Evolutionary conservation across 768 basidiomycete genomes (phyloP).

Genomic region (Paxillus ammoniavirescens): DNA sequence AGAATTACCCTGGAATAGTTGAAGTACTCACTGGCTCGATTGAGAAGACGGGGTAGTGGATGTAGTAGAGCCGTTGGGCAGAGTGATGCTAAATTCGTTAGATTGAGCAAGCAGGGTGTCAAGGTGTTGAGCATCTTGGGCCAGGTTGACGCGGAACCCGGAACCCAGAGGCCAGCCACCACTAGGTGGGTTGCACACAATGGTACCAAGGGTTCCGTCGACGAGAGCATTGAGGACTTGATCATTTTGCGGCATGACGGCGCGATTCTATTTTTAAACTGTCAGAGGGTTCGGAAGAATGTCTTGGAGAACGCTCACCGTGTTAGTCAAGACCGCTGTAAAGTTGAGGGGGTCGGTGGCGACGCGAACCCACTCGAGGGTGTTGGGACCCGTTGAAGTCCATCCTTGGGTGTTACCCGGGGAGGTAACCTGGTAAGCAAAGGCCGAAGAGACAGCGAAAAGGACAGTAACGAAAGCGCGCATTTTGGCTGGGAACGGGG

Average conservation of each 20-base stretch:
- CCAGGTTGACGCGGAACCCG: slow-evolving; percentile 73
- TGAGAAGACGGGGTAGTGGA: slow-evolving; percentile 11
- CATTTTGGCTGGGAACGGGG: slow-evolving; percentile 36
- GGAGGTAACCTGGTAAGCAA: slow-evolving; percentile 61
- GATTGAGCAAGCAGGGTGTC: slow-evolving; percentile 72
- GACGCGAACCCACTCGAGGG: slow-evolving; percentile 63
- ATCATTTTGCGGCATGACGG: slow-evolving; percentile 27
- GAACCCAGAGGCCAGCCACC: slow-evolving; percentile 64
- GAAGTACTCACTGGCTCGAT: slow-evolving; percentile 16
- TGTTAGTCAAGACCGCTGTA: slow-evolving; percentile 64
- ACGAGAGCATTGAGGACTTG: slow-evolving; percentile 59
- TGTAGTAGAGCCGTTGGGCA: slow-evolving; percentile 12
- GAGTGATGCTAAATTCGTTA: slow-evolving; percentile 50
- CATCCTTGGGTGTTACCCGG: slow-evolving; percentile 52
- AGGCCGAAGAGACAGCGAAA: slow-evolving; percentile 51
- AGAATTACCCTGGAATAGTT: neutral
- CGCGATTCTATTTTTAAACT: slow-evolving; percentile 31
- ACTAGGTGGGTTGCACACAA: slow-evolving; percentile 51
- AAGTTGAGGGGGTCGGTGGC: slow-evolving; percentile 67
- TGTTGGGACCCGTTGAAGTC: slow-evolving; percentile 53
- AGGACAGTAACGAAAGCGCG: slow-evolving; percentile 41
- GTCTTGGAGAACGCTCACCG: slow-evolving; percentile 36
- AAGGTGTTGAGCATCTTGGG: slow-evolving; percentile 44
- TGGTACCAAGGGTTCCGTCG: slow-evolving; percentile 41
- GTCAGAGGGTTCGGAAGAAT: slow-evolving; percentile 1